Percentiles rank a stretch among this genome's conserved stretches.
phyloP scores from a whole-genome alignment of 768 basidiomycete species.

The Leccinum broughii region DNA sequence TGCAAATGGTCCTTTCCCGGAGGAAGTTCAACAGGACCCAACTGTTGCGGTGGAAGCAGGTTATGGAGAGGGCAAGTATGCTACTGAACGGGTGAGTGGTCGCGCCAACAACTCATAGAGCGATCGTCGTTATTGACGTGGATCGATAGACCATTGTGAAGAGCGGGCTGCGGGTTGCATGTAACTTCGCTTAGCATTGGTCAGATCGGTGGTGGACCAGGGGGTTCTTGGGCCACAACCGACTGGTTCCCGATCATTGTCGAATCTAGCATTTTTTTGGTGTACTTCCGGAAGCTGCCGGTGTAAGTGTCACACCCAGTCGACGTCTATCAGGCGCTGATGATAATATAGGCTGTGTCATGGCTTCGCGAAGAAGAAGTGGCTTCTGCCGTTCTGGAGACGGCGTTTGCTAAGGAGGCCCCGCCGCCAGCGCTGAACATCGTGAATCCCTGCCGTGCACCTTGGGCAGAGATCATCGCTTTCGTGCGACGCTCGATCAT shows the following conservation, averaged over 20 bases:
- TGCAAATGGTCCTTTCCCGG: slow-evolving; percentile 34
- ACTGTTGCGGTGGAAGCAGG: slow-evolving; percentile 40
- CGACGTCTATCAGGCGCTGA: background rate
- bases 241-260: slow-evolving; percentile 51
- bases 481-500: slow-evolving; percentile 23
- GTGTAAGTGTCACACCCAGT: slow-evolving; percentile 30
- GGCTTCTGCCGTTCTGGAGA: slow-evolving; percentile 34
- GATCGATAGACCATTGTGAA: slow-evolving; percentile 35
- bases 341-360: slow-evolving; percentile 33
- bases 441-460: slow-evolving; percentile 38
- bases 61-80: slow-evolving; percentile 49
- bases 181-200: slow-evolving; percentile 44
- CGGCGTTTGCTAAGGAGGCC: slow-evolving; percentile 19
- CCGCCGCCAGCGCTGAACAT: slow-evolving; percentile 35
- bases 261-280: slow-evolving; percentile 34
- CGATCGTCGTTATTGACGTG: background rate
- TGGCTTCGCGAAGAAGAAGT: slow-evolving; percentile 47
- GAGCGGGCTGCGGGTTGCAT: slow-evolving; percentile 33
- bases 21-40: slow-evolving; percentile 35
- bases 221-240: slow-evolving; percentile 43
- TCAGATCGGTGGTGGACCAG: slow-evolving; percentile 43
- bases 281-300: slow-evolving; percentile 29
- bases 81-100: slow-evolving; percentile 37
- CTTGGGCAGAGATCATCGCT: slow-evolving; percentile 34
- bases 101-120: background rate